These are phyloP conservation scores for Porphyrellus sp. DNA, from an alignment of 1,284 basidiomycete genomes.

Conservation along the genomic window DNA sequence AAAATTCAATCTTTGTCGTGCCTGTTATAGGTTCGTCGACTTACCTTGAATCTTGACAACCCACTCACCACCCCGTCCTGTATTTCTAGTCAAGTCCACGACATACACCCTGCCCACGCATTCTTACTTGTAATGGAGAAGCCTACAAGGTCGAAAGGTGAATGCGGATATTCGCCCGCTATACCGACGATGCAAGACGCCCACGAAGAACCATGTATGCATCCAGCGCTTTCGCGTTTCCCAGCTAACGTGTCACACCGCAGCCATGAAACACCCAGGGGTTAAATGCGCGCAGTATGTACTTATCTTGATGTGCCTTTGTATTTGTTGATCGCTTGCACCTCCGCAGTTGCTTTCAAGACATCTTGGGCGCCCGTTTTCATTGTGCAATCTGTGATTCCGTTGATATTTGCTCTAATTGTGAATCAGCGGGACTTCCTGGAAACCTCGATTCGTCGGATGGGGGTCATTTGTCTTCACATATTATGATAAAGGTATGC, in stretches of 20 bases:
- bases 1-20: slow-evolving; percentile 76
- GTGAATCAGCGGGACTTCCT: slow-evolving; percentile 80
- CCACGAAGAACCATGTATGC: slow-evolving; percentile 63
- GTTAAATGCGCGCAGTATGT: slow-evolving; percentile 79
- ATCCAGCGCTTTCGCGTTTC: background rate
- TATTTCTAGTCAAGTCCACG: slow-evolving; percentile 66
- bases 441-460: slow-evolving; percentile 75
- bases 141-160: slow-evolving; percentile 41
- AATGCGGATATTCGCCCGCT: slow-evolving; percentile 37
- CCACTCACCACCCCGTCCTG: slow-evolving; percentile 3
- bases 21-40: slow-evolving; percentile 65
- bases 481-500: slow-evolving; percentile 87
- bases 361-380: slow-evolving; percentile 86
- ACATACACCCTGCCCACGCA: slow-evolving; percentile 83
- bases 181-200: slow-evolving; percentile 35
- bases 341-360: slow-evolving; percentile 71
- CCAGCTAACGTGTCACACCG: slow-evolving; percentile 15
- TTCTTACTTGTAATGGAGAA: slow-evolving; percentile 79
- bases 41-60: background rate
- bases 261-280: slow-evolving; percentile 68
- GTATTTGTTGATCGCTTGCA: background rate
- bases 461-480: slow-evolving; percentile 74
- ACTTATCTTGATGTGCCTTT: background rate
- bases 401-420: slow-evolving; percentile 85
- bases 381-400: slow-evolving; percentile 85